Conservation (phyloP, 768 basidiomycete species). For the Multifurca ochricompacta region DNA sequence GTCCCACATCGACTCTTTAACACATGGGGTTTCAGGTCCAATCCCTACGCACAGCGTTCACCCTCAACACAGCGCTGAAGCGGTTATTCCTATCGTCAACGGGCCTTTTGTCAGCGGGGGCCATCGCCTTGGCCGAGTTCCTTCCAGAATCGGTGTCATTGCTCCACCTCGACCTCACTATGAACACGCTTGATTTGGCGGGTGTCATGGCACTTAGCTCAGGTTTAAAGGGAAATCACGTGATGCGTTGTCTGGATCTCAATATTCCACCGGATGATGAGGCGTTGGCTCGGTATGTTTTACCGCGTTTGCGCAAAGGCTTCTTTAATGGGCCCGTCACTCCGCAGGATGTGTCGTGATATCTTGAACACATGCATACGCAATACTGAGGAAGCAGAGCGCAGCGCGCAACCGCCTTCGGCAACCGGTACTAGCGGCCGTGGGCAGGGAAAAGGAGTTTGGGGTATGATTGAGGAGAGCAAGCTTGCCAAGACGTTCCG, state of each 20-base stretch:
- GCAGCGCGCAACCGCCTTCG: slow-evolving; percentile 22
- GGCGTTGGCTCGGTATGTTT: slow-evolving; percentile 56
- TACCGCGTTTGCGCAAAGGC: background rate
- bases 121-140: slow-evolving; percentile 94
- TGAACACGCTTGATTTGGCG: slow-evolving; percentile 76
- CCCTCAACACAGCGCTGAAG: slow-evolving; percentile 84
- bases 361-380: slow-evolving; percentile 86
- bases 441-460: slow-evolving; percentile 59
- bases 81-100: slow-evolving; percentile 88
- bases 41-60: slow-evolving; percentile 87
- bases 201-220: slow-evolving; percentile 89
- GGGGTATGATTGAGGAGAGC: slow-evolving; percentile 83
- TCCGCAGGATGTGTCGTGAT: slow-evolving; percentile 65
- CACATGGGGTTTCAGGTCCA: slow-evolving; percentile 46
- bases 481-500: slow-evolving; percentile 67
- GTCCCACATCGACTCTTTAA: background rate
- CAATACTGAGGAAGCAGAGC: slow-evolving; percentile 86
- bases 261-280: slow-evolving; percentile 85
- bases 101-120: slow-evolving; percentile 68
- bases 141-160: slow-evolving; percentile 83
- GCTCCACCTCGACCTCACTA: slow-evolving; percentile 85
- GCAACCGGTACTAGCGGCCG: slow-evolving; percentile 36
- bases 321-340: background rate
- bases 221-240: slow-evolving; percentile 75
- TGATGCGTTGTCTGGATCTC: slow-evolving; percentile 88